Evolutionary conservation across 2,329 filamentous ascomycete species (phyloP), one percentile per base, ranked within the genome.

Genomic region (Orbilia blumenaviensis): DNA sequence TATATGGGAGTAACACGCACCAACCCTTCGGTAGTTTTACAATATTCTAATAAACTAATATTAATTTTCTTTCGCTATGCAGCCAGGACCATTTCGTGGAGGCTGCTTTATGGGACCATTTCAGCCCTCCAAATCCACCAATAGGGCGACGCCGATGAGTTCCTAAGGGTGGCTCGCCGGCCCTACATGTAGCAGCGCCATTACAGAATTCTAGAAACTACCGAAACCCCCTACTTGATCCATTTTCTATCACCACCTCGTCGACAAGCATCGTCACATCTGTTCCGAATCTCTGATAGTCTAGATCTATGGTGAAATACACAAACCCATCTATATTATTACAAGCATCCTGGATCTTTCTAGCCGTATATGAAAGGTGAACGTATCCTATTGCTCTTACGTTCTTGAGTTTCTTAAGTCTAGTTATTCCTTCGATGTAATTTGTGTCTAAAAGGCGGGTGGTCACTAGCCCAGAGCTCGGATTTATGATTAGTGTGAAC

Each of bases 401-500:
- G 14, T 72, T 64, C 5, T 21, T 21, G 14, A 64, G 60, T 3
- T 3, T 12, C 8, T 72, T 72, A 1, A 66, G 41, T 10, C 34
- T 46, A 0, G 21, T 23, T 6, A 72, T 32, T 8, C 27, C 60
- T 3, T 60, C 38, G 1, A 41, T 41, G 36, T 72, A 72, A 27
- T 8, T 64, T 9, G 34, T 36, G 16, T 72, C 60, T n/a, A 60
- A 48, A 14, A 64, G 60, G 2, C 27, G 16, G 6, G n/a, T 18
- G 5, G 8, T 6, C 7, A 58, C 67, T 2, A 60, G 67, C 0
- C 67, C 66, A 2, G 67, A 72, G 46, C 38, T 12, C 2, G 60
- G 67, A 32, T 72, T 72, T 21, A 64, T 16, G 10, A 72, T 60
- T 7, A 72, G 12, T 0, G 58, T 72, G 41, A 72, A 72, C 1